Conservation (phyloP, 1,139 yeast genomes). For the Arxiozyma telluris region DNA sequence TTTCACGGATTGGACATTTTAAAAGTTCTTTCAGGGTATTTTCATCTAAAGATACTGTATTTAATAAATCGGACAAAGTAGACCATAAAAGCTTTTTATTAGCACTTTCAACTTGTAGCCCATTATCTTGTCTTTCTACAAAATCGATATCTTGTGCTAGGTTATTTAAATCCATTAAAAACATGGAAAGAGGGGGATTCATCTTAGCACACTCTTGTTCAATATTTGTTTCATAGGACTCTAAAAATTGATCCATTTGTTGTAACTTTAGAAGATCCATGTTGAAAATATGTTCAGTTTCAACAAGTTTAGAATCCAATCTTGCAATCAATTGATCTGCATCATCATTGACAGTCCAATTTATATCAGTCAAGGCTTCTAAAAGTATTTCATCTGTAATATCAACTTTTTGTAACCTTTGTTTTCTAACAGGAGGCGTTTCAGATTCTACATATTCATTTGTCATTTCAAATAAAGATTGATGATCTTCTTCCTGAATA, state of each 20-base stretch:
- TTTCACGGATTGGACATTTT: conserved; percentile 40
- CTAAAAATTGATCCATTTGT: conserved; percentile 36
- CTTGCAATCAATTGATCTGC: conserved; percentile 47
- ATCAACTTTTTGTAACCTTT: neutral
- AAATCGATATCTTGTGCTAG: conserved; percentile 59
- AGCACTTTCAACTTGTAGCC: conserved; percentile 74
- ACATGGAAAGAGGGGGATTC: conserved; percentile 45
- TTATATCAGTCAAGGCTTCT: conserved; percentile 59
- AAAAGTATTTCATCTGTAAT: conserved; percentile 22
- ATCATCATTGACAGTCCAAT: conserved; percentile 64
- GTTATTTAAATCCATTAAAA: conserved; percentile 50
- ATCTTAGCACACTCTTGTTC: conserved; percentile 56
- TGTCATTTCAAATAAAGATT: neutral
- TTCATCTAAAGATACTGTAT: conserved; percentile 58
- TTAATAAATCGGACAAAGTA: conserved; percentile 58
- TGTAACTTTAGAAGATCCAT: conserved; percentile 31
- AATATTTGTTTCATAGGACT: conserved; percentile 39
- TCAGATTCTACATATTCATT: neutral
- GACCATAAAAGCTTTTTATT: conserved; percentile 68
- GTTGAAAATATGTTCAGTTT: conserved; percentile 43
- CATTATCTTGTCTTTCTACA: conserved; percentile 71
- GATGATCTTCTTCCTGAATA: conserved; percentile 24
- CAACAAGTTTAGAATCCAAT: conserved; percentile 44
- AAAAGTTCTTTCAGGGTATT: conserved; percentile 44
- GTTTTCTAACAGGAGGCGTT: neutral